Percentiles rank a stretch among this genome's conserved stretches.
phyloP scores from a whole-genome alignment of 2,329 filamentous ascomycete genomes.

The Phymatotrichopsis omnivora region DNA sequence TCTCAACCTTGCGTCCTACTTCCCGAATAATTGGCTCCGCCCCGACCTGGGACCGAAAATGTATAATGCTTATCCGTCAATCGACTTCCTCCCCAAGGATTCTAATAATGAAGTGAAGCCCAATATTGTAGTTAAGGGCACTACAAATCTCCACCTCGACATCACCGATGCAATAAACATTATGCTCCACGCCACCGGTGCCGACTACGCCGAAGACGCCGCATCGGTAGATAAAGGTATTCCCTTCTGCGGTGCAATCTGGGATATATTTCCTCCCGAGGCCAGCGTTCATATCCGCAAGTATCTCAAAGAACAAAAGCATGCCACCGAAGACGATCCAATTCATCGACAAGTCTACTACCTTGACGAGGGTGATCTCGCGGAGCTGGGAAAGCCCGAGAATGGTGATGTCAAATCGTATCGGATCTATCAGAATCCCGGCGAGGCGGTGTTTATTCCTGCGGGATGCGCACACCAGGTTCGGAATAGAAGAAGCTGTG shows the following conservation, averaged over 20 bases:
- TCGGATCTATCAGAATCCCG: conserved; percentile 30
- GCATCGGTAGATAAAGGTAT: conserved; percentile 16
- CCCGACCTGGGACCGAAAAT: conserved; percentile 33
- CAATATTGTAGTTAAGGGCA: conserved; percentile 25
- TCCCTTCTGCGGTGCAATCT: conserved; percentile 28
- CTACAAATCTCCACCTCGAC: conserved; percentile 32
- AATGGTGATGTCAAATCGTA: conserved; percentile 27
- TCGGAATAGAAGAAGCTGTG: conserved; percentile 30
- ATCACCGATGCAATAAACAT: conserved; percentile 33
- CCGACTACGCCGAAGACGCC: background rate
- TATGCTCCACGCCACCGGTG: conserved; percentile 28
- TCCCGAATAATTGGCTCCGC: conserved; percentile 25
- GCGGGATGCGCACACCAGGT: conserved; percentile 32
- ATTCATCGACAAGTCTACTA: conserved; percentile 31
- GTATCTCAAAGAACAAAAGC: conserved; percentile 23
- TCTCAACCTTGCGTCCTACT: conserved; percentile 29
- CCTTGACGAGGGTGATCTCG: conserved; percentile 28
- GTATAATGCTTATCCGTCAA: conserved; percentile 32
- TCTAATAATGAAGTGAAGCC: background rate
- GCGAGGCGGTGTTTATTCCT: conserved; percentile 32
- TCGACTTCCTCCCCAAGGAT: conserved; percentile 22
- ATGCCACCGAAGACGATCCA: conserved; percentile 27
- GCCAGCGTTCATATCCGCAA: conserved; percentile 23
- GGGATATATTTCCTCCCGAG: conserved; percentile 32
- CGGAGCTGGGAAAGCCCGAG: conserved; percentile 12